Evolutionary conservation across 192 early-diverging fungal species (phyloP), one percentile per base, ranked within the genome.

Genomic region (Podila epicladia): DNA sequence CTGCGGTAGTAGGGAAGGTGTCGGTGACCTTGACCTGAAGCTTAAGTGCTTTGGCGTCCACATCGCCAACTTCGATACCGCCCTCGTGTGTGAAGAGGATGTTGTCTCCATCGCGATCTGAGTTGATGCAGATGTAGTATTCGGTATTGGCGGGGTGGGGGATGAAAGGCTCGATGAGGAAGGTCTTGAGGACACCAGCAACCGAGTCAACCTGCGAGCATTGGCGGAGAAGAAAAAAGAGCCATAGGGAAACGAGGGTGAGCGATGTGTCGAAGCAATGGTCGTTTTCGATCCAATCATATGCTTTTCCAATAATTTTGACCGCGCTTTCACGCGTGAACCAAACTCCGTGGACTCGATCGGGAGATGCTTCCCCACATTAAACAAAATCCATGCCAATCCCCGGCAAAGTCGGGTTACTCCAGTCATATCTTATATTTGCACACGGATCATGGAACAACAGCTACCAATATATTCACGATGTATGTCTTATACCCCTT

Each of bases 41-140:
- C 57, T 94, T 93, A 73, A 92, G 85, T 6, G 97, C 98, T 87
- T 99, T 98, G 62, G 97, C 95, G 76, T 98, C 98, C 26, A 99
- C 98, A 86, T 99, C 98, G 82, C 98, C 98, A 58, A 99, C 90
- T 71, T 99, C 98, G 50, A 99, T 94, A 67, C 98, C 98, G 77
- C 98, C 98, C 87, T 99, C 96, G 86, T 97, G 96, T 48, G 97
- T 98, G 83, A 98, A 99, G 69, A 96, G 91, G 62, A 99, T 97
- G 82, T 93, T 89, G 87, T 99, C 97, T 64, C 98, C 98, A 49
- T 98, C 93, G 75, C 97, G 94, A 64, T 92, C 91, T 62, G 94
- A 94, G 88, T 98, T 97, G 87, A 99, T 97, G 87, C 94, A 95
- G 62, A 98, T 90, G 84, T 98, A 99, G 89, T 96, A 97, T 88